Evolutionary conservation across 805 yeast species (phyloP).

Genomic region (Naumovozyma castellii): DNA sequence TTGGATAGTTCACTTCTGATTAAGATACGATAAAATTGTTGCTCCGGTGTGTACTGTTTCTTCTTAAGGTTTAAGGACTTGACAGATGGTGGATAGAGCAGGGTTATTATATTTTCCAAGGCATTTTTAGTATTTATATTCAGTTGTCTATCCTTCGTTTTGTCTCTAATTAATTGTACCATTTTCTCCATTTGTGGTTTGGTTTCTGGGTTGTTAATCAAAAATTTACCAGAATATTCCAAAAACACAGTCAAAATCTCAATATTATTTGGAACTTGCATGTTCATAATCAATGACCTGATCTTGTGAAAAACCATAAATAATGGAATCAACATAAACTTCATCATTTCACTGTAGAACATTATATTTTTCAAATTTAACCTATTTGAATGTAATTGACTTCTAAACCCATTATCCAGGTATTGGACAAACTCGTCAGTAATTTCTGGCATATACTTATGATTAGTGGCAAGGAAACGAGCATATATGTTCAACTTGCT

Average conservation of each 20-base stretch:
- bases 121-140: slow-evolving; percentile 48
- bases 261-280: slow-evolving; percentile 48
- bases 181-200: slow-evolving; percentile 51
- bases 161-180: slow-evolving; percentile 45
- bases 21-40: slow-evolving; percentile 40
- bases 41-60: slow-evolving; percentile 34
- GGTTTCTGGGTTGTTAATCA: slow-evolving; percentile 49
- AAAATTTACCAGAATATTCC: slow-evolving; percentile 62
- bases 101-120: slow-evolving; percentile 44
- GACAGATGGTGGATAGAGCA: slow-evolving; percentile 47
- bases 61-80: slow-evolving; percentile 26
- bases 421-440: slow-evolving; percentile 43
- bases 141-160: slow-evolving; percentile 41
- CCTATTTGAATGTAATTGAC: slow-evolving; percentile 45
- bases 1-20: slow-evolving; percentile 42
- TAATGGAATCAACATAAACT: slow-evolving; percentile 64
- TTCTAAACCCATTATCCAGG: slow-evolving; percentile 52
- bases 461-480: slow-evolving; percentile 59
- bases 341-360: slow-evolving; percentile 66
- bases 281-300: slow-evolving; percentile 44
- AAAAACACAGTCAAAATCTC: slow-evolving; percentile 63
- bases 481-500: slow-evolving; percentile 44
- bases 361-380: slow-evolving; percentile 48
- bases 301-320: slow-evolving; percentile 67
- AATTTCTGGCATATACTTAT: slow-evolving; percentile 39